Evolutionary conservation across 495 filamentous ascomycete genomes (phyloP).

Genomic region (Penicillium diatomitis): DNA sequence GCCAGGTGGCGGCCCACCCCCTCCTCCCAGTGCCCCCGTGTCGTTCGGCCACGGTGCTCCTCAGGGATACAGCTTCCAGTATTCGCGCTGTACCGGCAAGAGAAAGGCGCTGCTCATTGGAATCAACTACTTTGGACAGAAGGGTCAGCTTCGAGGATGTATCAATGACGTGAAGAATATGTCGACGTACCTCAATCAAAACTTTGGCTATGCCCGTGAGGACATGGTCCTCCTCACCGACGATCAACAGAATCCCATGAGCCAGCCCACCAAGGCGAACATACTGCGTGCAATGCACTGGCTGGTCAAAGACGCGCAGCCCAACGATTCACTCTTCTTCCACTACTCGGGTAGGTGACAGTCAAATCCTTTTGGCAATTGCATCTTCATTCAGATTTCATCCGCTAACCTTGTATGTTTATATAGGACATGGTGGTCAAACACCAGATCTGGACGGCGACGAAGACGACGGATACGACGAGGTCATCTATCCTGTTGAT

Average conservation of each 20-base stretch:
- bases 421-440: conserved; percentile 83
- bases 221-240: conserved; percentile 98
- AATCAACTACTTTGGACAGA: conserved; percentile 95
- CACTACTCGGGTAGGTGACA: conserved; percentile 79
- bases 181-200: conserved; percentile 82
- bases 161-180: conserved; percentile 99
- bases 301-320: conserved; percentile 88
- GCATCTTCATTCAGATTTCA: no score
- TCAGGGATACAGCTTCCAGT: conserved; percentile 72
- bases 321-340: conserved; percentile 96
- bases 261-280: conserved; percentile 91
- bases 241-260: conserved; percentile 95
- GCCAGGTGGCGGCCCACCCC: conserved; percentile 24
- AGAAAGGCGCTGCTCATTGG: conserved; percentile 91
- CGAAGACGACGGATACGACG: conserved; percentile 92
- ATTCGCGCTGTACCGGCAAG: conserved; percentile 84
- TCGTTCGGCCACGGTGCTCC: conserved; percentile 73
- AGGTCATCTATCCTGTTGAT: conserved; percentile 96
- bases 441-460: conserved; percentile 94
- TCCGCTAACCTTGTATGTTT: no score
- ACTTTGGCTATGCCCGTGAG: conserved; percentile 88
- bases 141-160: conserved; percentile 84
- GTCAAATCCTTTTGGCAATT: no score
- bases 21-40: conserved; percentile 35
- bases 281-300: conserved; percentile 97